Evolutionary conservation across 331 rosid genomes (phyloP), one percentile per base, ranked within the genome.

Genomic region (Malus hybrid): DNA sequence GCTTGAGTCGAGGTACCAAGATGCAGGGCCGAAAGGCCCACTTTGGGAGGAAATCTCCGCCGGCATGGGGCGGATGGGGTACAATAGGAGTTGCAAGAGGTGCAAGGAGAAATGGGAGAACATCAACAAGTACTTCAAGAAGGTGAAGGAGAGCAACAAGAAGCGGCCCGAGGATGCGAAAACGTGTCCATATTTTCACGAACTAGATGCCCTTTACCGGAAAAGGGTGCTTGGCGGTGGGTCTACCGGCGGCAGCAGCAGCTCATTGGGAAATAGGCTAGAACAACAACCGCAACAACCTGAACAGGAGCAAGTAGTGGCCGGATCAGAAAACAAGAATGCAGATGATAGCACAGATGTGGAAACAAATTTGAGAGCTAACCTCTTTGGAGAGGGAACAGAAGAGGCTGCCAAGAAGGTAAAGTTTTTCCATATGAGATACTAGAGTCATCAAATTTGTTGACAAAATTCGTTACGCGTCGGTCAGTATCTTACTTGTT

Each of bases 101-200:
- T 85, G 88, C 68, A 85, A 85, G 48, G 88, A 85, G 77, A 85
- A 85, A 81, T 85, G 88, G 88, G 88, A 85, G 36, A 85, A 85
- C 72, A 81, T 85, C 65, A 85, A 85, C 65, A 85, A 85, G 78
- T 85, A 85, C 39, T 85, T 76, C 72, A 85, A 85, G 86, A 85
- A 85, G 67, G 86, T 85, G 1, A 85, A 85, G 77, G 88, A 85
- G 59, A 85, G 86, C 80, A 85, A 85, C 69, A 85, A 85, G 70
- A 71, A 70, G 70, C 83, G 88, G 29, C 86, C 86, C 1, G 80
- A 81, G 42, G 86, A 81, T 69, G 77, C 88, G 2, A 85, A 85
- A 79, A 85, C 88, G 15, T 85, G 88, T 71, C 88, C 88, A 8
- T 85, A 85, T 32, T 85, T 85, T 74, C 63, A 85, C 33, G 75